Conservation (phyloP, 495 filamentous ascomycete genomes). For the Hypoxylon lenormandii region DNA sequence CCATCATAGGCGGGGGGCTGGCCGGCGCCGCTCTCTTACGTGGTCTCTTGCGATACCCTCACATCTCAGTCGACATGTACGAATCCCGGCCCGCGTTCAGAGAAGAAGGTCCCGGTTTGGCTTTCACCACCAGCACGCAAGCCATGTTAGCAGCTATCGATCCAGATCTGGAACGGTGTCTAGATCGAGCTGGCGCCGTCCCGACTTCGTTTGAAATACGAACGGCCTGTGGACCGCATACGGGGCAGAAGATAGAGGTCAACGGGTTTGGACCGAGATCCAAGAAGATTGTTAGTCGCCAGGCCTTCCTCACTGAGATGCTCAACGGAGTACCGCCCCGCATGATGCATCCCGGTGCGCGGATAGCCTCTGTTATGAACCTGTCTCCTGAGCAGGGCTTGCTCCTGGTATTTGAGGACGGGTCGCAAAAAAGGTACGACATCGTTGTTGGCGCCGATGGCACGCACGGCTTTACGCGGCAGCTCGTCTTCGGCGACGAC, state of each 20-base stretch:
- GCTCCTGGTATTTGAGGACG: slow-evolving; percentile 41
- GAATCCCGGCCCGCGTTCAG: slow-evolving; percentile 50
- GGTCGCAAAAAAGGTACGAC: slow-evolving; percentile 44
- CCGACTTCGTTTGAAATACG: slow-evolving; percentile 24
- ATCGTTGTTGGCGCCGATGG: slow-evolving; percentile 48
- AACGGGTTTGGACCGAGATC: not conserved
- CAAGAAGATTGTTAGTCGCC: slow-evolving; percentile 38
- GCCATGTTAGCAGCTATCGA: slow-evolving; percentile 39
- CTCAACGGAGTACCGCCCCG: slow-evolving; percentile 38
- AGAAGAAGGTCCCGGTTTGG: slow-evolving; percentile 47
- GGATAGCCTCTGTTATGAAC: slow-evolving; percentile 42
- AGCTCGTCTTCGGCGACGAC: slow-evolving; percentile 43
- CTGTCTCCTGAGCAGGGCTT: slow-evolving; percentile 28
- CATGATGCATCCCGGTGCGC: slow-evolving; percentile 41
- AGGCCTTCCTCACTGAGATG: slow-evolving; percentile 42
- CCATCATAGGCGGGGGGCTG: slow-evolving; percentile 54
- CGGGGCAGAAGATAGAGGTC: slow-evolving; percentile 36
- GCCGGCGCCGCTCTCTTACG: slow-evolving; percentile 47
- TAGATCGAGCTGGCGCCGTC: slow-evolving; percentile 46
- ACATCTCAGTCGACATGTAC: slow-evolving; percentile 52
- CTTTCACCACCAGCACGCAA: slow-evolving; percentile 41
- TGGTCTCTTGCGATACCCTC: slow-evolving; percentile 49
- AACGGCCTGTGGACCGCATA: slow-evolving; percentile 34
- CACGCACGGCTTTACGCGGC: slow-evolving; percentile 37
- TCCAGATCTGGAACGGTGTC: slow-evolving; percentile 41